phyloP scores from a whole-genome alignment of 306 rosid genomes.

The Crotalaria pallida region DNA sequence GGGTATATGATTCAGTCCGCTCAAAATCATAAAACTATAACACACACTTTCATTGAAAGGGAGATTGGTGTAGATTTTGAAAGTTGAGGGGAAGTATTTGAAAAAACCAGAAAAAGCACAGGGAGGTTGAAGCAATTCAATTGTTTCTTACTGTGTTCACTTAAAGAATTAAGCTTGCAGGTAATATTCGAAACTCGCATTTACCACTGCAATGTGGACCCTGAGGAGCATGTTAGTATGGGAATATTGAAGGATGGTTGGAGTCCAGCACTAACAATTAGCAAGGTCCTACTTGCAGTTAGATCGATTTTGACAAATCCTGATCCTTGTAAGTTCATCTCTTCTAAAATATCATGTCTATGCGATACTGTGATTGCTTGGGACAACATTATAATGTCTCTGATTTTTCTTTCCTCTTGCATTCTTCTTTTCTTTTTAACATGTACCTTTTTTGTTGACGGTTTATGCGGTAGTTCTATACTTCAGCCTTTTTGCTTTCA shows the following conservation, averaged over 20 bases:
- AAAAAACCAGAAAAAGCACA: not conserved
- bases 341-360: not conserved
- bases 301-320: constrained; percentile 64
- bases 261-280: constrained; percentile 90
- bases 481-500: not conserved
- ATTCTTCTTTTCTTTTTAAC: not conserved
- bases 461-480: not conserved
- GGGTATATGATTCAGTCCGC: not conserved
- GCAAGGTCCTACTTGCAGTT: constrained; percentile 67
- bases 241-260: constrained; percentile 76
- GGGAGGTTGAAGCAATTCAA: not conserved
- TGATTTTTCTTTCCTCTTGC: not conserved
- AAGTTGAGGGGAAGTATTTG: not conserved
- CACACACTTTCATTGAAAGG: not conserved
- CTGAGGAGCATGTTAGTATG: constrained; percentile 51
- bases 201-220: constrained; percentile 79
- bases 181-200: constrained; percentile 81
- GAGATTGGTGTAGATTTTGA: not conserved
- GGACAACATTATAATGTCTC: not conserved
- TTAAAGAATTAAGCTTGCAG: constrained; percentile 37
- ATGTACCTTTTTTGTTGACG: not conserved
- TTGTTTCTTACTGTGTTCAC: constrained; percentile 1
- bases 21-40: not conserved
- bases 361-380: not conserved
- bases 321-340: constrained; percentile 65